Percentiles rank a stretch among this genome's conserved stretches.
phyloP scores from a whole-genome alignment of 2,329 filamentous ascomycete species.

The Clarireedia hainanense region DNA sequence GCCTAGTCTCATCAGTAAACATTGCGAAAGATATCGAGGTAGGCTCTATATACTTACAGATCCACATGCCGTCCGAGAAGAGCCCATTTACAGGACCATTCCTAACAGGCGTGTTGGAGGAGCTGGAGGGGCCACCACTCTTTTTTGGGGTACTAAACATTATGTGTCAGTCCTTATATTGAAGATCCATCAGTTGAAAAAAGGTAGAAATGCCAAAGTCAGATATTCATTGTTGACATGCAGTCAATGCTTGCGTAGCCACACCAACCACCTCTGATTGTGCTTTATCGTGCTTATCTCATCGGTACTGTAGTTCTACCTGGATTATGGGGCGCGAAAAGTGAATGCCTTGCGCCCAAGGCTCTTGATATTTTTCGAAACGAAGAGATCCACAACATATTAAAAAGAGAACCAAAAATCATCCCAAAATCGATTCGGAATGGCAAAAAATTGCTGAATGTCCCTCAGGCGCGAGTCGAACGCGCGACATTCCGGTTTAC shows the following conservation, averaged over 20 bases:
- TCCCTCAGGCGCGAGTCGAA: conserved; percentile 18
- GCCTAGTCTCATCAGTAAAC: neutral
- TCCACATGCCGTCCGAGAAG: conserved; percentile 10
- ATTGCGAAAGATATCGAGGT: neutral
- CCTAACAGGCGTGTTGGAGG: neutral
- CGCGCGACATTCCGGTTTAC: conserved; percentile 15
- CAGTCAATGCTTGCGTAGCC: too few relatives aligned
- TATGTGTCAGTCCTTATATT: neutral
- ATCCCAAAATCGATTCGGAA: neutral
- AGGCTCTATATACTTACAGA: neutral
- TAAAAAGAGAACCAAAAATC: too few relatives aligned
- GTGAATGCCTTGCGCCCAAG: too few relatives aligned
- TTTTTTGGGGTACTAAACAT: conserved; percentile 7
- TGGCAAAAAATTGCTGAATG: neutral
- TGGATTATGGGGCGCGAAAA: too few relatives aligned
- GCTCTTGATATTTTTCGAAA: too few relatives aligned
- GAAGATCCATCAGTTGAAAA: too few relatives aligned
- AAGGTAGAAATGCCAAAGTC: too few relatives aligned
- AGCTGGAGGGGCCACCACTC: neutral
- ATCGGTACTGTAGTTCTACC: too few relatives aligned
- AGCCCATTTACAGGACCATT: conserved; percentile 10
- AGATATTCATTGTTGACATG: too few relatives aligned
- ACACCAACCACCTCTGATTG: too few relatives aligned
- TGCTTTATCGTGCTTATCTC: too few relatives aligned
- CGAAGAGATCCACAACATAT: too few relatives aligned